Evolutionary conservation across 164 flowering plant species (phyloP).

Genomic region (Brasenia schreberi): DNA sequence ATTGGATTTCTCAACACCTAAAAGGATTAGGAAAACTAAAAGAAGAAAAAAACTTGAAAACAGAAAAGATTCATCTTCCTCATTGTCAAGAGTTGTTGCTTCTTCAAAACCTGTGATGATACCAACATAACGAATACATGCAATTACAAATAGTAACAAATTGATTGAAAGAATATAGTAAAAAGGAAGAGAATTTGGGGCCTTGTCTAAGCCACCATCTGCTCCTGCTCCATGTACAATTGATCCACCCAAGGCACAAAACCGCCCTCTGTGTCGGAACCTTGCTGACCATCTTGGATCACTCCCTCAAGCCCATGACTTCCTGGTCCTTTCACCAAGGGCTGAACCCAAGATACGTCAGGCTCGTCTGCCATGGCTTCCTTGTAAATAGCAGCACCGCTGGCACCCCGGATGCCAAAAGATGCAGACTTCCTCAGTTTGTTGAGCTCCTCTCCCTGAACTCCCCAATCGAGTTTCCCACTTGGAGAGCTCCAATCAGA

Average conservation of each 20-base stretch:
- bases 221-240: conserved; percentile 86
- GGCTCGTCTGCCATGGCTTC: conserved; percentile 32
- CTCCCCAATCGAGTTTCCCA: conserved; percentile 86
- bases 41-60: too few relatives aligned
- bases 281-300: conserved; percentile 1
- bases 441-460: conserved; percentile 64
- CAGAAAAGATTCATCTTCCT: too few relatives aligned
- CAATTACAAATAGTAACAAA: too few relatives aligned
- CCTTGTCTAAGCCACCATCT: conserved; percentile 56
- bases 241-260: conserved; percentile 63
- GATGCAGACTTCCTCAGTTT: conserved; percentile 80
- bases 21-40: too few relatives aligned
- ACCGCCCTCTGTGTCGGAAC: conserved; percentile 14
- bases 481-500: conserved; percentile 76
- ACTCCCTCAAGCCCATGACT: conserved; percentile 11
- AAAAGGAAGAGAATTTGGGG: neutral
- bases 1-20: too few relatives aligned
- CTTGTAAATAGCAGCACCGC: conserved; percentile 3
- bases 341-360: conserved; percentile 81
- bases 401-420: conserved; percentile 42
- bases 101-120: neutral
- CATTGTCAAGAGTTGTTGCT: too few relatives aligned
- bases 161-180: too few relatives aligned
- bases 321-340: conserved; percentile 55
- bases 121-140: neutral